phyloP scores from a whole-genome alignment of 345 rosid genomes.

The Hibiscus mutabilis region DNA sequence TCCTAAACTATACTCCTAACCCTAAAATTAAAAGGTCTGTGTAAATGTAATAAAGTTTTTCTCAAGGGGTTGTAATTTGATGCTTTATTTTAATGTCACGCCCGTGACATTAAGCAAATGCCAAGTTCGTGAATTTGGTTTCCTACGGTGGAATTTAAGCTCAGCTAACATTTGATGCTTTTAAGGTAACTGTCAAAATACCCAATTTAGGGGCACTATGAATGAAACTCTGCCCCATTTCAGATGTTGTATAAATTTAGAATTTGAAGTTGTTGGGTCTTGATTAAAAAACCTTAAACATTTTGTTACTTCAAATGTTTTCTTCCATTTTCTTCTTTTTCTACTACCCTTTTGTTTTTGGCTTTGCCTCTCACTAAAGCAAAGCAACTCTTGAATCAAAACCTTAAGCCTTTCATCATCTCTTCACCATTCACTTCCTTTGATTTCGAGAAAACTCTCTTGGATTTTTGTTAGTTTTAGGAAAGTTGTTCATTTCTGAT shows the following conservation, averaged over 20 bases:
- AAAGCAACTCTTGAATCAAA: not conserved
- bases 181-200: constrained; percentile 22
- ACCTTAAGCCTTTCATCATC: not conserved
- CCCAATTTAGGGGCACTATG: constrained; percentile 32
- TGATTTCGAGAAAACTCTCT: not conserved
- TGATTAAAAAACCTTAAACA: too few relatives aligned
- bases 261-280: too few relatives aligned
- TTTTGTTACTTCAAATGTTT: too few relatives aligned
- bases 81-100: constrained; percentile 28
- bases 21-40: too few relatives aligned
- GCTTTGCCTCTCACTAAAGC: not conserved
- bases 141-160: constrained; percentile 36
- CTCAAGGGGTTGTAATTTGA: constrained; percentile 57
- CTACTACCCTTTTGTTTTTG: too few relatives aligned
- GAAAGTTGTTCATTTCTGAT: not conserved
- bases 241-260: constrained; percentile 35
- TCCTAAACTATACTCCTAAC: too few relatives aligned
- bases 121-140: constrained; percentile 36
- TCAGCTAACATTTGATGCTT: constrained; percentile 30
- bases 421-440: not conserved
- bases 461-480: not conserved
- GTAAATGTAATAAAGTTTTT: too few relatives aligned
- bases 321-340: constrained; percentile 14
- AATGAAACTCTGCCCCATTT: constrained; percentile 28
- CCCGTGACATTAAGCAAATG: too few relatives aligned